phyloP scores from a whole-genome alignment of 2,329 filamentous ascomycete genomes.

The Parascedosporium putredinis region DNA sequence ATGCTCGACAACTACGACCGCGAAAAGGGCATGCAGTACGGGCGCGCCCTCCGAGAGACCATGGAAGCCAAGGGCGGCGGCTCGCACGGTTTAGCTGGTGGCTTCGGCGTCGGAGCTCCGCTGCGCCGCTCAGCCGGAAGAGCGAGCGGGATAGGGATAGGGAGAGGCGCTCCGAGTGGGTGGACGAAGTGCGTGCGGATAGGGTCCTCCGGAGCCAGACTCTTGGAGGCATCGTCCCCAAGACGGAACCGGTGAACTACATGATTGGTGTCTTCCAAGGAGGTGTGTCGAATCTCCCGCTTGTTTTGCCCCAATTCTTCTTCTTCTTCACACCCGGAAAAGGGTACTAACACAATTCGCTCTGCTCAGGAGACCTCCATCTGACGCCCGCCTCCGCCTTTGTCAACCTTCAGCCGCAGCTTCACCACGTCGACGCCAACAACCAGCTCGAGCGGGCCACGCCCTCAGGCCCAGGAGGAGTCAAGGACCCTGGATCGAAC shows the following conservation, averaged over 20 bases:
- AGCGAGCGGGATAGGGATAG: constrained; percentile 23
- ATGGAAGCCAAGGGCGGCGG: constrained; percentile 50
- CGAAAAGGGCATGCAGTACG: constrained; percentile 73
- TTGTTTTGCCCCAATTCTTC: background rate
- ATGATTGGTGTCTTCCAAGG: constrained; percentile 88
- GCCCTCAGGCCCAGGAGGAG: constrained; percentile 26
- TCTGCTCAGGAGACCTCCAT: constrained; percentile 61
- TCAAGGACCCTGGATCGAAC: constrained; percentile 17
- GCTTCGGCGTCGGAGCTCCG: constrained; percentile 54
- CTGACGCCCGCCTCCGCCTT: constrained; percentile 74
- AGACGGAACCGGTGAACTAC: constrained; percentile 64
- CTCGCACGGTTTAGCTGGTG: constrained; percentile 60
- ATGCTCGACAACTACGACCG: constrained; percentile 68
- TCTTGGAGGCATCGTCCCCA: constrained; percentile 68
- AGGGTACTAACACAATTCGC: constrained; percentile 12
- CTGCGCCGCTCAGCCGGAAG: constrained; percentile 18
- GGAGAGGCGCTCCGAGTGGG: constrained; percentile 44
- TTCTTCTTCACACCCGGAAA: background rate
- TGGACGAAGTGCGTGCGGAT: constrained; percentile 56
- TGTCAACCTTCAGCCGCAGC: constrained; percentile 81
- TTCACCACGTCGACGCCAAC: constrained; percentile 83
- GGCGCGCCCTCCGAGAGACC: constrained; percentile 58
- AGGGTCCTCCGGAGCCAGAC: constrained; percentile 73
- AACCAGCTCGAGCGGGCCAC: constrained; percentile 55
- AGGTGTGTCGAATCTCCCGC: constrained; percentile 48